Evolutionary conservation across 2,329 filamentous ascomycete genomes (phyloP).

Genomic region (Neurospora crassa): DNA sequence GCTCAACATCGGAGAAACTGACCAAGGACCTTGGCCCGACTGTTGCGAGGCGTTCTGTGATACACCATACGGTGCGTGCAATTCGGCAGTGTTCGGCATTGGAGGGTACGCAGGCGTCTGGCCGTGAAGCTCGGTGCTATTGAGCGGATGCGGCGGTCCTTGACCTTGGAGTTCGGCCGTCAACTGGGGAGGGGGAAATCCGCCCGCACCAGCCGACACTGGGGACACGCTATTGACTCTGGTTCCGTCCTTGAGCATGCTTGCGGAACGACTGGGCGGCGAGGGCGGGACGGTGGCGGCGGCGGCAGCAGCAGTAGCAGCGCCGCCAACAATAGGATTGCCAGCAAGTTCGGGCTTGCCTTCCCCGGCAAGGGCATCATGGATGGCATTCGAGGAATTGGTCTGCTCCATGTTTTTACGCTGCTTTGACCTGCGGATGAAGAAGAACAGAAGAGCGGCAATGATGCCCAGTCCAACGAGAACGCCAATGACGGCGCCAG

Average conservation of each 20-base stretch:
- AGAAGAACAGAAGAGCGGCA: conserved; percentile 28
- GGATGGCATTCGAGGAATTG: neutral
- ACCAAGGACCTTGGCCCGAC: conserved; percentile 14
- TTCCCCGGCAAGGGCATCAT: neutral
- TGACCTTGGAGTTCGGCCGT: conserved; percentile 8
- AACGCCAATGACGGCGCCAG: conserved; percentile 25
- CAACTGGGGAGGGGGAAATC: conserved; percentile 15
- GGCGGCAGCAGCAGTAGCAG: conserved; percentile 3
- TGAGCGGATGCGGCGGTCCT: conserved; percentile 4
- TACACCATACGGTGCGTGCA: conserved; percentile 1
- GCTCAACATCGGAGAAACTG: conserved; percentile 3
- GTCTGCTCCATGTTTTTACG: conserved; percentile 4
- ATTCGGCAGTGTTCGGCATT: neutral
- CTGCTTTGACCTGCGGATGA: conserved; percentile 20
- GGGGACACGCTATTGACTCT: conserved; percentile 19
- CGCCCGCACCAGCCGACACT: conserved; percentile 18
- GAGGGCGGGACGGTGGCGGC: conserved; percentile 11
- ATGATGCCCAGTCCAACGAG: conserved; percentile 23
- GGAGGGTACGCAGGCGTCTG: conserved; percentile 1
- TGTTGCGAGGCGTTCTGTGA: conserved; percentile 16
- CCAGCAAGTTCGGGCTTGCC: conserved; percentile 21
- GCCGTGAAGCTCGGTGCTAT: conserved; percentile 9
- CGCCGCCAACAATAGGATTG: conserved; percentile 8
- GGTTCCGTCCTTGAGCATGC: conserved; percentile 16
- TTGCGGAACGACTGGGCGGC: conserved; percentile 22